These are phyloP conservation scores for Solanum hybrid DNA, from an alignment of 305 asterid genomes.

Conservation along the genomic window DNA sequence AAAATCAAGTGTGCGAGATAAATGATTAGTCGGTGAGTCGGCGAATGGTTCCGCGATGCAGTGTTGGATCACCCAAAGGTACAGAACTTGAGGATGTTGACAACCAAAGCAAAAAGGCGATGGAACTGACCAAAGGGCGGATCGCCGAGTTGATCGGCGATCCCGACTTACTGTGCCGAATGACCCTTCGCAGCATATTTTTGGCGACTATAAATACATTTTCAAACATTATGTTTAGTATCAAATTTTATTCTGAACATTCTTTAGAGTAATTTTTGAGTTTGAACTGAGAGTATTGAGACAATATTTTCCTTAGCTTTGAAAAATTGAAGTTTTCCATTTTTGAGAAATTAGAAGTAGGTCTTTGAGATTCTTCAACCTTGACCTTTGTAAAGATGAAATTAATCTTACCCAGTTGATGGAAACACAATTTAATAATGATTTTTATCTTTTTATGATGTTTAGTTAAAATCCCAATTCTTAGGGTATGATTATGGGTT, in stretches of 20 bases:
- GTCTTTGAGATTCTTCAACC: not conserved
- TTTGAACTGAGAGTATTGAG: not conserved
- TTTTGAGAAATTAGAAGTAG: not conserved
- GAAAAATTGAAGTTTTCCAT: not conserved
- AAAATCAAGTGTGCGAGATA: not conserved
- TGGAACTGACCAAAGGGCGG: not conserved
- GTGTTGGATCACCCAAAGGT: not conserved
- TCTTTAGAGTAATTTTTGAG: not conserved
- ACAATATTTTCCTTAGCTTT: too few relatives aligned
- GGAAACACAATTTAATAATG: not conserved
- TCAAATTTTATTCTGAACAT: too few relatives aligned
- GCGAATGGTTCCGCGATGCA: too few relatives aligned
- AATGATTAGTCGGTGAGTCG: not conserved
- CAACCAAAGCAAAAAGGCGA: not conserved
- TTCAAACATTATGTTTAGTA: not conserved
- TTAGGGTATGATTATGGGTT: not conserved
- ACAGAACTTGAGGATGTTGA: not conserved
- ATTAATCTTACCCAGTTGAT: not conserved
- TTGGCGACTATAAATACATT: not conserved
- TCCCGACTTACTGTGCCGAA: not conserved
- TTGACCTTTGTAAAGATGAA: not conserved
- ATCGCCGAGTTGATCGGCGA: not conserved
- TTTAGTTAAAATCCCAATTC: not conserved
- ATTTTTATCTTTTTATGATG: not conserved
- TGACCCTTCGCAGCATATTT: not conserved